A percentile compares a stretch with the other conserved stretches of the same genome.
These are phyloP conservation scores for Cubamyces lactineus DNA, from an alignment of 768 basidiomycete genomes.

Conservation along the genomic window DNA sequence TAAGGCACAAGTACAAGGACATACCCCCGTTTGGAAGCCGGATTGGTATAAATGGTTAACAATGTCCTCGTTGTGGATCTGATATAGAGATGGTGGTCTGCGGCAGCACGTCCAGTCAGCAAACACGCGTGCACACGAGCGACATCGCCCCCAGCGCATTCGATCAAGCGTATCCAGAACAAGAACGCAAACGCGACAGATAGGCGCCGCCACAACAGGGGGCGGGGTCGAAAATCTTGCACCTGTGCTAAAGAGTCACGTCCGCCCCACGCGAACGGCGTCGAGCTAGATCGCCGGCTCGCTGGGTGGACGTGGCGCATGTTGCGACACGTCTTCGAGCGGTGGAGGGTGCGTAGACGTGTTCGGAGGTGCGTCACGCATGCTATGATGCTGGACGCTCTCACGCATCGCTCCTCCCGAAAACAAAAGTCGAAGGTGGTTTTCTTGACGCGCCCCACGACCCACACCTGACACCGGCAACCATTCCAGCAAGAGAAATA, in stretches of 20 bases:
- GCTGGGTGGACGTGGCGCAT: too few species aligned
- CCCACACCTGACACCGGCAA: neutral
- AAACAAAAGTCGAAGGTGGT: neutral
- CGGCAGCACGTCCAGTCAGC: neutral
- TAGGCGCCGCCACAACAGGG: slow-evolving; percentile 11
- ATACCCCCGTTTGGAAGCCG: slow-evolving; percentile 81
- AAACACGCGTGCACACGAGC: neutral
- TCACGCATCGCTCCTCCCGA: neutral
- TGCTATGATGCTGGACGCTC: too few species aligned
- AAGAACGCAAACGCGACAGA: neutral
- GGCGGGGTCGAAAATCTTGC: neutral
- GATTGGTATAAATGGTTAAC: slow-evolving; percentile 78
- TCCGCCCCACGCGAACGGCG: too few species aligned
- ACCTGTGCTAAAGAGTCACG: too few species aligned
- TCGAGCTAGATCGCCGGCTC: too few species aligned
- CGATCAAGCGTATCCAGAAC: slow-evolving; percentile 2
- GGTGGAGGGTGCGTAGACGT: neutral
- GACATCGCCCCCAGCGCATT: neutral
- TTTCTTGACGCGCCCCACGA: neutral
- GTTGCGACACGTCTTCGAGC: too few species aligned
- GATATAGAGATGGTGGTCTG: slow-evolving; percentile 45
- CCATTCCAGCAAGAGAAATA: slow-evolving; percentile 23
- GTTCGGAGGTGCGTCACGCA: neutral
- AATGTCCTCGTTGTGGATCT: slow-evolving; percentile 75
- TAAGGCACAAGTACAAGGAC: slow-evolving; percentile 36